A percentile compares a stretch with the other conserved stretches of the same genome.
Conservation (phyloP, 1,284 basidiomycete species). For the Flammula alnicola region DNA sequence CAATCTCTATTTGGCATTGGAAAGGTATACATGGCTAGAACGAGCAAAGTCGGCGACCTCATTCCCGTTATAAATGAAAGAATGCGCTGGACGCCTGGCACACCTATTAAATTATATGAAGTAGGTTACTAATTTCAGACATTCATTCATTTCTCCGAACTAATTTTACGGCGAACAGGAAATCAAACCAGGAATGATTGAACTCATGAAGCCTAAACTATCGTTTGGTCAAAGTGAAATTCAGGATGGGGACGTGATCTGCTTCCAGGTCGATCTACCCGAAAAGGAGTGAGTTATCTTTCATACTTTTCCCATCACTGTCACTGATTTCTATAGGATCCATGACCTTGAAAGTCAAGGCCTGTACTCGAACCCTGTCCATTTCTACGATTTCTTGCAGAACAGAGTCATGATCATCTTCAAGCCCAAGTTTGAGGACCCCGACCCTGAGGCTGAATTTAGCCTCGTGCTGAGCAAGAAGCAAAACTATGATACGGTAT, state of each 20-base stretch:
- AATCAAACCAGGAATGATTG: constrained; percentile 99
- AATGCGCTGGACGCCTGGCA: constrained; percentile 96
- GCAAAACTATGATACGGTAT: constrained; percentile 95
- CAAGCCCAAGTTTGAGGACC: constrained; percentile 92
- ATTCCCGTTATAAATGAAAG: constrained; percentile 88
- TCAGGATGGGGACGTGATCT: constrained; percentile 98
- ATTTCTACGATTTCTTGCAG: constrained; percentile 98
- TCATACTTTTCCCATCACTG: neutral
- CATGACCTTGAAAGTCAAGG: constrained; percentile 91
- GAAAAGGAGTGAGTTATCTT: constrained; percentile 87
- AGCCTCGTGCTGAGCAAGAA: constrained; percentile 96
- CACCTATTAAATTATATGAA: constrained; percentile 95
- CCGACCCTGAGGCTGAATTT: constrained; percentile 82
- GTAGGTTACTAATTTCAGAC: constrained; percentile 46
- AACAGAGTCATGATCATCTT: constrained; percentile 97
- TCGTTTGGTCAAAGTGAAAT: constrained; percentile 98
- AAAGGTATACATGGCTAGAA: constrained; percentile 89
- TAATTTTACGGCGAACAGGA: constrained; percentile 58
- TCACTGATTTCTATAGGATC: constrained; percentile 48
- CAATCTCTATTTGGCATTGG: constrained; percentile 90
- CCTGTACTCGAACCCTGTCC: constrained; percentile 91
- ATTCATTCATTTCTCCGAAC: constrained; percentile 1
- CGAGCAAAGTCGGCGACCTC: constrained; percentile 90
- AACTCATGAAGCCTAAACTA: constrained; percentile 94
- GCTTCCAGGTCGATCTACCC: constrained; percentile 96